Evolutionary conservation across 2,329 filamentous ascomycete genomes (phyloP).

Genomic region (Colletotrichum sp.): DNA sequence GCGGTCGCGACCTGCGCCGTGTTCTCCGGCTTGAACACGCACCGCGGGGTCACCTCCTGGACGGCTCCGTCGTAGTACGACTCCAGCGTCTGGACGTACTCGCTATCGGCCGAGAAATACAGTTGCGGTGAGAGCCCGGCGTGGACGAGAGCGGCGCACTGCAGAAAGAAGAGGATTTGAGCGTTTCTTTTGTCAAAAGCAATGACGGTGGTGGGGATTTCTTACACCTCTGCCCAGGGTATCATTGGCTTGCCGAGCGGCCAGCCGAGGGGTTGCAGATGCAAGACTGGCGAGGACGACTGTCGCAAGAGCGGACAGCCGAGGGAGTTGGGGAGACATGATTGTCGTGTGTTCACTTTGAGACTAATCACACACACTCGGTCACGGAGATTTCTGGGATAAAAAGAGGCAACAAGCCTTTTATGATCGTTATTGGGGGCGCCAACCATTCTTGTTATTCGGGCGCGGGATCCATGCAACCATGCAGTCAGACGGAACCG

Average conservation of each 20-base stretch:
- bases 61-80: not conserved
- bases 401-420: not conserved
- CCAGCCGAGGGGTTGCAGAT: not conserved
- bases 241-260: not conserved
- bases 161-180: not conserved
- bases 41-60: not conserved
- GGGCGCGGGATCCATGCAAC: not conserved
- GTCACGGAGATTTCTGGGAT: not conserved
- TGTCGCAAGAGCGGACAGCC: not conserved
- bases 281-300: not conserved
- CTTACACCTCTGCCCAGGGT: not conserved
- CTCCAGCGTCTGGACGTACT: not conserved
- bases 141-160: not conserved
- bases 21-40: constrained; percentile 4
- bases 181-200: not conserved
- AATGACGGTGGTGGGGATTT: not conserved
- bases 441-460: not conserved
- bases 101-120: not conserved
- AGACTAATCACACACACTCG: not conserved
- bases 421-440: not conserved
- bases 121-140: not conserved
- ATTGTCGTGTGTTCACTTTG: not conserved
- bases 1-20: not conserved
- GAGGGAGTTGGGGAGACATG: not conserved
- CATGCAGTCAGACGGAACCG: not conserved